Base-by-base conservation (phyloP, 75 land plant species). In the Ceratopteris richardii region DNA sequence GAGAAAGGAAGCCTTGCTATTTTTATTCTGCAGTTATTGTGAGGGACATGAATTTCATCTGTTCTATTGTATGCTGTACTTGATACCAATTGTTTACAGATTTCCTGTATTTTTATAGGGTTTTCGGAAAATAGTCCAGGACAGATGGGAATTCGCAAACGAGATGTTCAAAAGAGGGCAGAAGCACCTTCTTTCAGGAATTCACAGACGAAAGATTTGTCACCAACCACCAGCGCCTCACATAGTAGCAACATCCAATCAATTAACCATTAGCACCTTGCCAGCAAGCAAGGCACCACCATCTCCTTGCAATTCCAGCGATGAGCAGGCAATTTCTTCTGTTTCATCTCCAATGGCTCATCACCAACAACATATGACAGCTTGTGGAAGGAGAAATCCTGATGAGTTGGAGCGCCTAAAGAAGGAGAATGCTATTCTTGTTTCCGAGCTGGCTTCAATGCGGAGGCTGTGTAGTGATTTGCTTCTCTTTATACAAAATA, bases 361-460 rank as follows among this genome's bases (percentile, higher is more conserved):
- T 21, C 67, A 37, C 37, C 61, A 20, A 36, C 44, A 7, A 55
- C 40, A 0, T n/a, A 68, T 14, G 23, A 61, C 19, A 22, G 51
- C 5, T 44, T 17, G 22, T n/a, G 22, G 17, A n/a, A n/a, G 18
- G 50, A 51, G 24, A 29, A 55, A 58, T 1, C 1, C 56, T 26
- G 94, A 82, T 27, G 97, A 91, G 76, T 87, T 88, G 56, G 88
- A 87, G 64, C 50, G 78, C 65, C 68, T 91, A 29, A 64, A 69
- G 56, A 67, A 55, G 37, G 88, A 87, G 67, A 91, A 91, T 69
- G 19, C 27, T 58, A 63, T 71, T 42, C 76, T 87, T 40, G 66
- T 64, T n/a, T 68, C 79, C 4, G 97, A 91, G 72, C 60, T 91
- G 7, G 60, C 65, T n/a, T 85, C 80, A 55, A 62, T 91, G 75